Evolutionary conservation across 2,329 filamentous ascomycete genomes (phyloP).

Genomic region (Colletotrichum kahawae): DNA sequence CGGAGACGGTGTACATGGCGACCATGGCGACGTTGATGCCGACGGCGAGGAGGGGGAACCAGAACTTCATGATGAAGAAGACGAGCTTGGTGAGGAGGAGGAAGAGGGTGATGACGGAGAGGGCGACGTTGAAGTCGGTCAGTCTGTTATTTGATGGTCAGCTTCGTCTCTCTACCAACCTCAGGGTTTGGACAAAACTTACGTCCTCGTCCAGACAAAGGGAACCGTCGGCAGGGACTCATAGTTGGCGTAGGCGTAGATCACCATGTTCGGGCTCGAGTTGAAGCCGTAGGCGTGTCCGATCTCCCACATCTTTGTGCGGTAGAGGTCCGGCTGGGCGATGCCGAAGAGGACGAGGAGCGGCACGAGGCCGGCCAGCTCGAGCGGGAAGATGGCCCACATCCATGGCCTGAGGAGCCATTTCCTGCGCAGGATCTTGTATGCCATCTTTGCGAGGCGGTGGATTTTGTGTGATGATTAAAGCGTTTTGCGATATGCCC

Average conservation of each 20-base stretch:
- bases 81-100: conserved; percentile 74
- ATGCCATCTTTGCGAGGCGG: conserved; percentile 38
- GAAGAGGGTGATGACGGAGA: conserved; percentile 78
- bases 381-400: conserved; percentile 68
- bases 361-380: conserved; percentile 69
- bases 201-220: conserved; percentile 77
- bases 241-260: conserved; percentile 79
- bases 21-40: conserved; percentile 62
- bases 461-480: neutral
- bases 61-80: conserved; percentile 73
- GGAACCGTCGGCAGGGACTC: conserved; percentile 65
- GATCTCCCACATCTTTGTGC: conserved; percentile 74
- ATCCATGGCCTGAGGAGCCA: conserved; percentile 64
- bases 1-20: conserved; percentile 67
- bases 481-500: neutral
- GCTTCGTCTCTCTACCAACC: neutral
- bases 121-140: conserved; percentile 77
- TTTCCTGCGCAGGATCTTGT: conserved; percentile 63
- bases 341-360: conserved; percentile 73
- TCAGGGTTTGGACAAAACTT: conserved; percentile 39
- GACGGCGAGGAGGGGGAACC: conserved; percentile 68
- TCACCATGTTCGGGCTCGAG: conserved; percentile 70
- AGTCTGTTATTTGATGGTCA: conserved; percentile 52
- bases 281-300: conserved; percentile 76
- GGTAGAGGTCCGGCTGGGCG: conserved; percentile 74